phyloP scores from a whole-genome alignment of 129 eudicot genomes.

The Rutidosis leptorrhynchoides region DNA sequence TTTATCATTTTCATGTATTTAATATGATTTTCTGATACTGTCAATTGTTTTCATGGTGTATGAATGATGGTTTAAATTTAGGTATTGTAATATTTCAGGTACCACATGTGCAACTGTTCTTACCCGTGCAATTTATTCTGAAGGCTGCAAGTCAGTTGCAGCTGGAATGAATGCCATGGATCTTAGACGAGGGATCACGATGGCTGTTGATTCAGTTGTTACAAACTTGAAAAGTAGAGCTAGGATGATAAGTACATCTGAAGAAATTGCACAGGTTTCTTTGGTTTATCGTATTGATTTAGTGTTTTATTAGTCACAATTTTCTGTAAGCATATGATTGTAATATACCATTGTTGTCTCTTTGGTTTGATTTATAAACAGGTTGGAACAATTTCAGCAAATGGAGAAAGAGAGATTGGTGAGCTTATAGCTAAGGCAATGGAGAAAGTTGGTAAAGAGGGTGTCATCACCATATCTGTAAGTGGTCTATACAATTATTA shows the following conservation, averaged over 20 bases:
- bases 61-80: slow-evolving; percentile 6
- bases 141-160: slow-evolving; percentile 86
- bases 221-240: slow-evolving; percentile 64
- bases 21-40: background rate
- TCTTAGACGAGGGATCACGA: slow-evolving; percentile 60
- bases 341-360: too few relatives aligned
- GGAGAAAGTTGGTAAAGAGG: slow-evolving; percentile 57
- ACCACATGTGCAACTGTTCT: slow-evolving; percentile 89
- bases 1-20: background rate
- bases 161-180: slow-evolving; percentile 97
- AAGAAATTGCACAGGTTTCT: slow-evolving; percentile 64
- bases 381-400: slow-evolving; percentile 63
- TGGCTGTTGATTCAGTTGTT: slow-evolving; percentile 70
- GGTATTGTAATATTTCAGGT: slow-evolving; percentile 45
- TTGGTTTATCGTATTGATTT: background rate
- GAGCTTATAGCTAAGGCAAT: slow-evolving; percentile 58
- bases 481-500: slow-evolving; percentile 1
- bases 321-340: too few relatives aligned
- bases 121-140: slow-evolving; percentile 69
- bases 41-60: too few relatives aligned
- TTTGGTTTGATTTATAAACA: slow-evolving; percentile 10
- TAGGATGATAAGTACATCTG: slow-evolving; percentile 64
- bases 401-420: slow-evolving; percentile 52
- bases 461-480: slow-evolving; percentile 48
- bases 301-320: background rate